phyloP scores from a whole-genome alignment of 306 rosid species.

The Lathyrus tuberosus region DNA sequence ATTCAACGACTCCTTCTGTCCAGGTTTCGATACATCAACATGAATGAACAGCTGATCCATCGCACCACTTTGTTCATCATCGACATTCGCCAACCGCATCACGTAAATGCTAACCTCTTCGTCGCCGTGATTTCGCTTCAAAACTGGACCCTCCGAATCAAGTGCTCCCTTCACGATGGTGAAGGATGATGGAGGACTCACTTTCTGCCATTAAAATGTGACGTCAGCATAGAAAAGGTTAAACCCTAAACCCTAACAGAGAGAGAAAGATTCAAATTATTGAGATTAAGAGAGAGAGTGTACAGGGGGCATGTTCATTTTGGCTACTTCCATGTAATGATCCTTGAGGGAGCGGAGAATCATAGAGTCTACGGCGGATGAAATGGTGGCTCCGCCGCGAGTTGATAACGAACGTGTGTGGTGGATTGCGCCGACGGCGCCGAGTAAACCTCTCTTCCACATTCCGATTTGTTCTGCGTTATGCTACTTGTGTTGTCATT shows the following conservation, averaged over 20 bases:
- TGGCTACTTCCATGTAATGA: constrained; percentile 81
- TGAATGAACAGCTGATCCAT: constrained; percentile 77
- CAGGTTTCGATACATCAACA: constrained; percentile 73
- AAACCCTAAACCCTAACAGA: constrained; percentile 32
- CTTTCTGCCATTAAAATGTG: constrained; percentile 52
- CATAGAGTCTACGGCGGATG: constrained; percentile 72
- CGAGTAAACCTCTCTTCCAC: constrained; percentile 61
- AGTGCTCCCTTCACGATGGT: constrained; percentile 70
- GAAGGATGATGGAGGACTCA: constrained; percentile 79
- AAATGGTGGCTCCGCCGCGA: constrained; percentile 44
- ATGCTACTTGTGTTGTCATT: neutral
- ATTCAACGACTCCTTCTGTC: constrained; percentile 58
- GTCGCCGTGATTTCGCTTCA: constrained; percentile 58
- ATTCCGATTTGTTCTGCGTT: constrained; percentile 31
- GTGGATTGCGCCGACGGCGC: constrained; percentile 45
- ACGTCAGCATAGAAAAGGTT: neutral
- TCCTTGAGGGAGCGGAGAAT: constrained; percentile 89
- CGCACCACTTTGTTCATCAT: constrained; percentile 49
- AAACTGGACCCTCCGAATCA: constrained; percentile 74
- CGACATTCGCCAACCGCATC: constrained; percentile 59
- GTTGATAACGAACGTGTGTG: constrained; percentile 30
- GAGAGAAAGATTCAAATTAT: neutral
- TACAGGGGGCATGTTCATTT: constrained; percentile 90
- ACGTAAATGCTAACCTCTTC: constrained; percentile 77
- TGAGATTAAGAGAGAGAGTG: constrained; percentile 11